Base-by-base conservation (phyloP, 176 grass and related monocot species). In the Thalia dealbata region DNA sequence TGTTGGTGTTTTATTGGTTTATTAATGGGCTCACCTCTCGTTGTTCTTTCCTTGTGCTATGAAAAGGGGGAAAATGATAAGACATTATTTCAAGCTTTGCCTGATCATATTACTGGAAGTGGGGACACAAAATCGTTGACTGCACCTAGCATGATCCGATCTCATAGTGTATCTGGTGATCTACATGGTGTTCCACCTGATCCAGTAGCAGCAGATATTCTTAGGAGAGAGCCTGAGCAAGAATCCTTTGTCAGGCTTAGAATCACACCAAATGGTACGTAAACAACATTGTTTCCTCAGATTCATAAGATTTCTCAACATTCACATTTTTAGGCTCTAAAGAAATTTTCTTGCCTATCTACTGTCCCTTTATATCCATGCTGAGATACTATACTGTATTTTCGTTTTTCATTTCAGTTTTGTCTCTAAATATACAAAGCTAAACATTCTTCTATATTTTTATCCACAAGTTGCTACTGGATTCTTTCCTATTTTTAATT, bases 171-270 rank as follows among this genome's bases (percentile, higher is more conserved):
- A 73, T 85, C 89, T n/a, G 84, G 92, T 71, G 86, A 88, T 80
- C 75, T 96, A 29, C 92, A 92, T 78, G 89, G 80, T 6, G 44
- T 73, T 64, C 92, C 89, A 66, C 89, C 75, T 78, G 88, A 96
- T 73, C 92, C 92, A 46, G 70, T 96, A 73, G 89, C 92, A 78
- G 92, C 92, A 79, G 92, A 96, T 84, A 89, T 96, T 77, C 86
- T 96, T 78, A 79, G 92, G 76, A 96, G 87, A 84, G 78, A 89
- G 71, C 92, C 92, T 69, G 92, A 92, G 81, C 86, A 96, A 62
- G 92, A 87, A 68, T 85, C 84, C 38, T 96, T 96, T 82, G 89
- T 86, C 54, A 81, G 70, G 84, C 78, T 96, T 32, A 92, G 81
- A 24, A 89, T 96, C 64, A 88, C 88, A 76, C 89, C 88, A 69